Evolutionary conservation across 2,329 filamentous ascomycete genomes (phyloP), one percentile per base, ranked within the genome.

Genomic region (Arthrobotrys musiformis): DNA sequence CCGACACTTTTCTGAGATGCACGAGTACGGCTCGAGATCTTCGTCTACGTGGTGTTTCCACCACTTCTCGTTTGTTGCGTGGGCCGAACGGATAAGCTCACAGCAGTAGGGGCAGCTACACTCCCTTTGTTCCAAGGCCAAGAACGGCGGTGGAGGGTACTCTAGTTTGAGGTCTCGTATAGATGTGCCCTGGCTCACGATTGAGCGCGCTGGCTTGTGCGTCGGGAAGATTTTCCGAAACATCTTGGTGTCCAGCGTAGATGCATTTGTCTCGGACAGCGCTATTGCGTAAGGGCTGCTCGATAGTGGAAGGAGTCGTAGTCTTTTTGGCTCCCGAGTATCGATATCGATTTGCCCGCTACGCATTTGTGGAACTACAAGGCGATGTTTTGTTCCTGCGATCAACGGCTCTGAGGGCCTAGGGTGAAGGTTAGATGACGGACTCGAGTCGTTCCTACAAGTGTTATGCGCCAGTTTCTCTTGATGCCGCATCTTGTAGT

Each of bases 41-140:
- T 22, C 15, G 24, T 68, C 40, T n/a, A 68, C 50, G 26, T 68
- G 64, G 5, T 22, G 35, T n/a, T n/a, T 44, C 64, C 64, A 68
- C 64, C 48, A 68, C 26, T 15, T 19, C 6, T 48, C 35, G 19
- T 68, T 13, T 13, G 9, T 40, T 11, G 42, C 9, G 9, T 19
- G 26, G n/a, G 2, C 13, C 1, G 35, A 28, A 4, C 7, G 17
- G 13, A 68, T 33, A n/a, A 68, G 26, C 17, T 68, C 64, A 19
- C 64, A 68, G 19, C 64, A 68, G 17, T 68, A 68, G 11, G 64
- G 64, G n/a, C 64, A 68, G 11, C 26, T 60, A 17, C 44, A 58
- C 48, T 60, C 64, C 24, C 9, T 46, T 13, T 60, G 35, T 11
- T 22, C 13, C 17, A 24, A 15, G 7, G 13, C n/a, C 6, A 1